Base-by-base conservation (phyloP, 441 rosid species). In the Eruca vesicaria region DNA sequence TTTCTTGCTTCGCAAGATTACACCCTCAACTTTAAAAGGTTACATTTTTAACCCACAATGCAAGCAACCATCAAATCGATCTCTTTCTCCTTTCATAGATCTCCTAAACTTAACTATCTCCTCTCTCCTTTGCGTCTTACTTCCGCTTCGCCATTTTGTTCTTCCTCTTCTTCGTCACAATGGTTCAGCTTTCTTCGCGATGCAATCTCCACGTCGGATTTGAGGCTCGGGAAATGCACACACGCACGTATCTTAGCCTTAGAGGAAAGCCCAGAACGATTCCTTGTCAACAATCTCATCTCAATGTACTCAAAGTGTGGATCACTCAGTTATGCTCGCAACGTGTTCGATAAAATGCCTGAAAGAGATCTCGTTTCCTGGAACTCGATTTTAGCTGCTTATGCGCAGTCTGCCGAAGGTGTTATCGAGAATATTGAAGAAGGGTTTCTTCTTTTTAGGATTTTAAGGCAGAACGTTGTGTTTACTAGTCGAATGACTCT, bases 111-210 rank as follows among this genome's bases (percentile, higher is more conserved):
- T 36, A 48, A 65, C 18, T 61, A 2, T 61, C 73, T 38, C 7
- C 11, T 41, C 64, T 71, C 29, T 33, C 48, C 73, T 28, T 63
- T 50, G 5, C 72, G 5, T 71, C 57, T 73, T 14, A 59, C 62
- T 72, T 71, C 52, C 50, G 21, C 66, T 29, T 62, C 18, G 6
- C 3, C 48, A 0, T 65, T 65, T 43, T 65, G 70, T 15, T 78
- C 80, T 71, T 66, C 76, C 10, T 36, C n/a, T 41, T 43, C 53
- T 45, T 68, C 78, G 3, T 77, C 83, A 11, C 84, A 56, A 75
- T 83, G 86, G 82, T 77, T 81, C 78, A 68, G 75, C n/a, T 59
- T 81, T 50, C 82, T 83, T 58, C 86, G 86, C 70, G 69, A 72
- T 9, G 82, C 86, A 0, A 68, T 79, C 64, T 75, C 81, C 18